A percentile compares a stretch with the other conserved stretches of the same genome.
Conservation (phyloP, 2,329 filamentous ascomycete genomes). For the Elsinoe arachidis region DNA sequence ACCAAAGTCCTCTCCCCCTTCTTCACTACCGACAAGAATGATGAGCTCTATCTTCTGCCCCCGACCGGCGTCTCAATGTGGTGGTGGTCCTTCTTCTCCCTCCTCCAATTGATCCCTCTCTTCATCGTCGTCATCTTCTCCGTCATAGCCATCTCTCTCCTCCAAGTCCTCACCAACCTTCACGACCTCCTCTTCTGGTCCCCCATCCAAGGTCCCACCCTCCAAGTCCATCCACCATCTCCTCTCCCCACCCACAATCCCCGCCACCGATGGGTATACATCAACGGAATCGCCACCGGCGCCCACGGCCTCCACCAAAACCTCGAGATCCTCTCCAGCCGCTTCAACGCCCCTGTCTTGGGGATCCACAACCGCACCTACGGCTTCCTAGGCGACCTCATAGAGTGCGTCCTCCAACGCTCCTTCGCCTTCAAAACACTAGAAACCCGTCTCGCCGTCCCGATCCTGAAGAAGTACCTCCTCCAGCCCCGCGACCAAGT, state of each 20-base stretch:
- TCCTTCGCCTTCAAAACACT: slow-evolving; percentile 63
- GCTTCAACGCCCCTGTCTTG: slow-evolving; percentile 9
- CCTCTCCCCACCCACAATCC: neutral
- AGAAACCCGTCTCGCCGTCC: slow-evolving; percentile 49
- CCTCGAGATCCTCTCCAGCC: slow-evolving; percentile 7
- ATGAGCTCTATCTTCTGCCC: slow-evolving; percentile 10
- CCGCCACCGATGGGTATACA: slow-evolving; percentile 12
- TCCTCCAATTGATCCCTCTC: neutral
- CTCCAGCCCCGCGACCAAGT: slow-evolving; percentile 46
- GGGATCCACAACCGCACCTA: slow-evolving; percentile 32
- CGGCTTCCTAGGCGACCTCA: slow-evolving; percentile 65
- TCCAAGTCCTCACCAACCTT: neutral
- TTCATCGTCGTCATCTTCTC: neutral
- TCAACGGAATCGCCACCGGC: slow-evolving; percentile 12
- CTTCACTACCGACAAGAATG: slow-evolving; percentile 2
- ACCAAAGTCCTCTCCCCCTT: neutral
- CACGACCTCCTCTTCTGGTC: slow-evolving; percentile 10
- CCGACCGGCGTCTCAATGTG: neutral
- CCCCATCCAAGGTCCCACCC: slow-evolving; percentile 5
- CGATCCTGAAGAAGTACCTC: slow-evolving; percentile 40
- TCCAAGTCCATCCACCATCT: slow-evolving; percentile 1
- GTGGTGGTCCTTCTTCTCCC: slow-evolving; percentile 9
- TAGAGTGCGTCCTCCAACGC: slow-evolving; percentile 70
- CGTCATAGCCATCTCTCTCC: neutral
- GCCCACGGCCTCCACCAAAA: slow-evolving; percentile 1